A percentile compares a stretch with the other conserved stretches of the same genome.
Evolutionary conservation across 768 basidiomycete species (phyloP).

Genomic region (Amylocystis lapponica): DNA sequence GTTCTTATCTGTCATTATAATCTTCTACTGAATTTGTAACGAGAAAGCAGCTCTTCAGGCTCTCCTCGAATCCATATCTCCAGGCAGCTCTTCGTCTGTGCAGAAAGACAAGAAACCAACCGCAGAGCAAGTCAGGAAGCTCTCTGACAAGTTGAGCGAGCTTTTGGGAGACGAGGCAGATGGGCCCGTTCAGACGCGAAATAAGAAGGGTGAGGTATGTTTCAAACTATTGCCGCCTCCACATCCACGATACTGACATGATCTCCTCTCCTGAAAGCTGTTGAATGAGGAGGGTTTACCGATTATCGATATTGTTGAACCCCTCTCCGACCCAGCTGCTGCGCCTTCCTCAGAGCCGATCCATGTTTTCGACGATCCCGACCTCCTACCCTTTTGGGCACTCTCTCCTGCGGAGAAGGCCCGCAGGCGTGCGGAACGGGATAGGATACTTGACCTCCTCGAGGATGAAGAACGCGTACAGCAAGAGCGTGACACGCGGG

Average conservation of each 20-base stretch:
- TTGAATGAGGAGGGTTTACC: conserved; percentile 76
- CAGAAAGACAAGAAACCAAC: conserved; percentile 26
- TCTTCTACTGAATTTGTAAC: neutral
- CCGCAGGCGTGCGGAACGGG: conserved; percentile 50
- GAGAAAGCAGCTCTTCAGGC: conserved; percentile 32
- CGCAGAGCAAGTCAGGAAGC: conserved; percentile 42
- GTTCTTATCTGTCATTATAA: conserved; percentile 13
- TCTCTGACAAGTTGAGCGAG: conserved; percentile 58
- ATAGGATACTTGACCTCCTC: conserved; percentile 59
- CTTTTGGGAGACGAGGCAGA: conserved; percentile 42
- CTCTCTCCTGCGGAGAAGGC: conserved; percentile 43
- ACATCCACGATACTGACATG: neutral
- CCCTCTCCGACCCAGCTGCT: conserved; percentile 25
- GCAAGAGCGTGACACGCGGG: conserved; percentile 34
- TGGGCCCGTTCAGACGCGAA: conserved; percentile 30
- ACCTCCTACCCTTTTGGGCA: conserved; percentile 40
- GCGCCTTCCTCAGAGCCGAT: neutral
- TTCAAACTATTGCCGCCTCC: conserved; percentile 8
- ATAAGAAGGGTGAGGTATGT: conserved; percentile 63
- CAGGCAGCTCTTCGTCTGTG: conserved; percentile 9
- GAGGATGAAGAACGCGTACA: conserved; percentile 63
- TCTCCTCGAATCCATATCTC: conserved; percentile 32
- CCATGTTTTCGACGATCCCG: conserved; percentile 34
- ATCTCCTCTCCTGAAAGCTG: conserved; percentile 35
- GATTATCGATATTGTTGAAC: conserved; percentile 73